phyloP scores from a whole-genome alignment of 2,329 filamentous ascomycete species.

The Alternaria conjuncta region DNA sequence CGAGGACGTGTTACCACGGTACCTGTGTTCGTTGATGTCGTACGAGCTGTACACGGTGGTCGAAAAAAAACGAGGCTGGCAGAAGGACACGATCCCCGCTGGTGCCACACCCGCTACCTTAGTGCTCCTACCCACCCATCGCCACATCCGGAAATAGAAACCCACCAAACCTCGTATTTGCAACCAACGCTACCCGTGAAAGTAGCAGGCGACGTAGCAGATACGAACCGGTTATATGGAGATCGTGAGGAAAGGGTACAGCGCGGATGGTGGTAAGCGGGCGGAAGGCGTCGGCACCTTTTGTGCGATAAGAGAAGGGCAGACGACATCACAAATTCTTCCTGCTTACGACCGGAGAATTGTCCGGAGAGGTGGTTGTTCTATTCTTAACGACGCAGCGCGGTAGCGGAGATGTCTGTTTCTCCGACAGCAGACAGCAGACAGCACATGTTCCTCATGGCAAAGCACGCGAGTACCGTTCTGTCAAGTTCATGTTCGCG shows the following conservation, averaged over 20 bases:
- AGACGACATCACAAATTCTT: no score
- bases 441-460: not conserved
- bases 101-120: constrained; percentile 5
- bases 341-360: not conserved
- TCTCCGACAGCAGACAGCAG: not conserved
- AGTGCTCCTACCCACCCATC: not conserved
- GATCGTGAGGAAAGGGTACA: not conserved
- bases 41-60: not conserved
- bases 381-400: not conserved
- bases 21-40: not conserved
- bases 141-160: constrained; percentile 7
- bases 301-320: not conserved
- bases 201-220: not conserved
- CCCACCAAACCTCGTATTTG: constrained; percentile 1
- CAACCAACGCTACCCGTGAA: not conserved
- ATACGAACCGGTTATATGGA: not conserved
- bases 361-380: no score
- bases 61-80: not conserved
- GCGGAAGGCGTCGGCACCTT: not conserved
- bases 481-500: not conserved
- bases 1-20: not conserved
- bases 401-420: not conserved
- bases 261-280: not conserved
- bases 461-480: not conserved
- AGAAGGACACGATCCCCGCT: constrained; percentile 6